Evolutionary conservation across 2,329 filamentous ascomycete genomes (phyloP).

Genomic region (Trichoderma lentiforme): DNA sequence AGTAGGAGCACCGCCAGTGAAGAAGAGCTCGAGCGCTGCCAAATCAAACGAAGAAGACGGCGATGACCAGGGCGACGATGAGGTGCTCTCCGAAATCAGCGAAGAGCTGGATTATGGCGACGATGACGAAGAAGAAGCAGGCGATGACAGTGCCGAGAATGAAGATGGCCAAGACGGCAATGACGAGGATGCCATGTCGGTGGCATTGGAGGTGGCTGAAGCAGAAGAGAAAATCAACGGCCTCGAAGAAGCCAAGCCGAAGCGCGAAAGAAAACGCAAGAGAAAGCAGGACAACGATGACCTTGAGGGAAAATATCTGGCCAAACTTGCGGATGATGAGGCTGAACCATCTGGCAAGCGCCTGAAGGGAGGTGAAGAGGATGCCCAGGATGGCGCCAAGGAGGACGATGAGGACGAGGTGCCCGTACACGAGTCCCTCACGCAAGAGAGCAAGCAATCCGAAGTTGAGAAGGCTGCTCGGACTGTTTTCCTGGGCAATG

Average conservation of each 20-base stretch:
- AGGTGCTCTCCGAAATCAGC: constrained; percentile 33
- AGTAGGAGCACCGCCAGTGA: constrained; percentile 39
- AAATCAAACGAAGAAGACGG: constrained; percentile 30
- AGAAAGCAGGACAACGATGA: constrained; percentile 66
- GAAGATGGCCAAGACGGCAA: constrained; percentile 23
- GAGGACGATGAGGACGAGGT: constrained; percentile 43
- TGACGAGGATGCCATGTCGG: constrained; percentile 21
- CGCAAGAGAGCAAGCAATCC: constrained; percentile 48
- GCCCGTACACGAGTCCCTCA: constrained; percentile 57
- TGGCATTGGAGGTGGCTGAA: constrained; percentile 33
- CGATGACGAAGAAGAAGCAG: constrained; percentile 27
- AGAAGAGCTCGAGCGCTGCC: constrained; percentile 24
- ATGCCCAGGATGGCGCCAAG: constrained; percentile 37
- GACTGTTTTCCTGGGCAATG: constrained; percentile 91
- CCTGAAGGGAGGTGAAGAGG: constrained; percentile 35
- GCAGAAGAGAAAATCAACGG: constrained; percentile 37
- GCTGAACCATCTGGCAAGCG: constrained; percentile 55
- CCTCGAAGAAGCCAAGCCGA: constrained; percentile 38
- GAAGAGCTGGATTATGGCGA: constrained; percentile 35
- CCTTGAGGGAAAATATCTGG: constrained; percentile 67
- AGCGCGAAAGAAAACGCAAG: constrained; percentile 60
- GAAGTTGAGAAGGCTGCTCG: constrained; percentile 83
- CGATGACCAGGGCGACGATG: constrained; percentile 32
- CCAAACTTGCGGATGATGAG: constrained; percentile 59
- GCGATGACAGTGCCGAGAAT: constrained; percentile 15